phyloP scores from a whole-genome alignment of 148 eudicot species.

The Rheum nobile region DNA sequence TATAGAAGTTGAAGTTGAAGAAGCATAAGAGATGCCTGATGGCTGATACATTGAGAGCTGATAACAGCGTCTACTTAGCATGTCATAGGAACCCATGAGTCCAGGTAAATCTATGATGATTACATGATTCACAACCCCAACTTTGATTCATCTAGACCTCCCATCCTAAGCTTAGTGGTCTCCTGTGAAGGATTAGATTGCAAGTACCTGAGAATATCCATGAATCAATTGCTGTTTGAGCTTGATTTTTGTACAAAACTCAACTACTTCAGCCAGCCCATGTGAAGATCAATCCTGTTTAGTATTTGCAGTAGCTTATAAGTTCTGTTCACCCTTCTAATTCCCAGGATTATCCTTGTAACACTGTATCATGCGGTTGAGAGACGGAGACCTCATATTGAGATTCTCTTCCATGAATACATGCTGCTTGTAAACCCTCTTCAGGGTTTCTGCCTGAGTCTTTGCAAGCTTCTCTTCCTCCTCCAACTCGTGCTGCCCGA shows the following conservation, averaged over 20 bases:
- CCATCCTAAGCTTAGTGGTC: not conserved
- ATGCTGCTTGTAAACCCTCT: not conserved
- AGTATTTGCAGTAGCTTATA: not conserved
- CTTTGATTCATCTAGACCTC: not conserved
- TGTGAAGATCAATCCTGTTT: not conserved
- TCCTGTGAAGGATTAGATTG: not conserved
- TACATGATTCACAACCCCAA: not conserved
- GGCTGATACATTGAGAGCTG: not conserved
- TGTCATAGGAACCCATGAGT: not conserved
- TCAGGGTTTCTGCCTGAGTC: constrained; percentile 33
- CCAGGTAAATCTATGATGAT: not conserved
- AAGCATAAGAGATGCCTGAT: not conserved
- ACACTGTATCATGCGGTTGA: not conserved
- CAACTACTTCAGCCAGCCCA: too few relatives aligned
- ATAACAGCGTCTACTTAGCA: not conserved
- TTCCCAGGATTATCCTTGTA: not conserved
- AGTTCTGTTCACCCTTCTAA: not conserved
- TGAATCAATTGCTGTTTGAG: not conserved
- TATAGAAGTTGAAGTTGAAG: not conserved
- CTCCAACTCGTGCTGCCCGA: constrained; percentile 29
- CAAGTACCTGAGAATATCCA: not conserved
- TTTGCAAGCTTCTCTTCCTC: constrained; percentile 58
- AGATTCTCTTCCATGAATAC: not conserved
- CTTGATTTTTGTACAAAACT: not conserved
- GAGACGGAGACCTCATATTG: not conserved